These are phyloP conservation scores for Leccinum olivaceopallidum DNA, from an alignment of 768 basidiomycete species.

Conservation along the genomic window DNA sequence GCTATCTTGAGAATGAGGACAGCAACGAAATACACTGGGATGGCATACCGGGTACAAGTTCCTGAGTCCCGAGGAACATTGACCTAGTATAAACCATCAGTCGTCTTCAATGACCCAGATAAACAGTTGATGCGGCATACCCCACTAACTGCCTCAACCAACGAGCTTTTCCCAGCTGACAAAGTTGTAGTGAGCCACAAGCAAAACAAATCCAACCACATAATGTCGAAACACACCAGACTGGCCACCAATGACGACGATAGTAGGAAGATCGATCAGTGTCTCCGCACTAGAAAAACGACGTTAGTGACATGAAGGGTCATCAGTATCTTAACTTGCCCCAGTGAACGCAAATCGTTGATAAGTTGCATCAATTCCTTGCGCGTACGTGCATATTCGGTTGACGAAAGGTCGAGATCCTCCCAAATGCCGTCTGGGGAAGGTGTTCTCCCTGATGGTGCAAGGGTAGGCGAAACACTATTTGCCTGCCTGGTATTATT, in stretches of 20 bases:
- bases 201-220: not conserved
- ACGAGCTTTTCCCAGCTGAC: conserved; percentile 58
- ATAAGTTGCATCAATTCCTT: conserved; percentile 42
- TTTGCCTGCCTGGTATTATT: not conserved
- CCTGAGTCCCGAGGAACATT: conserved; percentile 62
- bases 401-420: conserved; percentile 27
- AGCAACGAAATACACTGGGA: not conserved
- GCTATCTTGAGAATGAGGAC: conserved; percentile 27
- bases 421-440: conserved; percentile 17
- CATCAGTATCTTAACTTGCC: conserved; percentile 27
- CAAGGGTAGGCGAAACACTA: conserved; percentile 1
- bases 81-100: conserved; percentile 39
- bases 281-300: conserved; percentile 35
- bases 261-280: conserved; percentile 47
- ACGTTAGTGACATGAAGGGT: conserved; percentile 1
- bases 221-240: conserved; percentile 40
- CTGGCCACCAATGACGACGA: conserved; percentile 57
- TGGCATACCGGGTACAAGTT: conserved; percentile 53
- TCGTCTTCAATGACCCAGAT: not conserved
- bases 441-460: conserved; percentile 2
- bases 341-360: conserved; percentile 40
- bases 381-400: conserved; percentile 42
- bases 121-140: conserved; percentile 34
- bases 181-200: conserved; percentile 1
- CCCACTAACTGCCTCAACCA: conserved; percentile 58